Percentiles rank a stretch among this genome's conserved stretches.
phyloP scores from a whole-genome alignment of 805 yeast species.

The Candida ovalis region DNA sequence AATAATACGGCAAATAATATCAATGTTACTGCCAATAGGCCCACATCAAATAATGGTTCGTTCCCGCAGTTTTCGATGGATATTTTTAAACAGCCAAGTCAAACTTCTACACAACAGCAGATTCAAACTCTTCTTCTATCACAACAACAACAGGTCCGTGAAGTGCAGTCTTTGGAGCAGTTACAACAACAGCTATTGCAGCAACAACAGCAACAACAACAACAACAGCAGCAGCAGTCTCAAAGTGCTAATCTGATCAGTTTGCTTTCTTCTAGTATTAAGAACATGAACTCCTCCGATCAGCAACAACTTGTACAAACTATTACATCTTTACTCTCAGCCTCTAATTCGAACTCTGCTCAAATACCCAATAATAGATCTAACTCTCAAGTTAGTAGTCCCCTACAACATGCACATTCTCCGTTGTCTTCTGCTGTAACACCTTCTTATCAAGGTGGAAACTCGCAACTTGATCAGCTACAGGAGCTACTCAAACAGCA shows the following conservation, averaged over 20 bases:
- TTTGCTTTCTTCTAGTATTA: not conserved
- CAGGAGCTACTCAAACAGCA: not conserved
- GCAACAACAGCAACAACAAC: constrained; percentile 1
- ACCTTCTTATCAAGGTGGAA: not conserved
- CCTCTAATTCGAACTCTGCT: not conserved
- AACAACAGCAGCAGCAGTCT: constrained; percentile 4
- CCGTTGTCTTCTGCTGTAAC: not conserved
- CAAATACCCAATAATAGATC: not conserved
- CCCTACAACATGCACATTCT: not conserved
- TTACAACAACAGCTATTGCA: constrained; percentile 2
- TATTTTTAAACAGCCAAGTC: constrained; percentile 12
- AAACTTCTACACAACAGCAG: constrained; percentile 1
- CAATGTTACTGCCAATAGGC: not conserved
- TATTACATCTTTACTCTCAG: not conserved
- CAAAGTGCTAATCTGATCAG: not conserved
- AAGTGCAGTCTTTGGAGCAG: not conserved
- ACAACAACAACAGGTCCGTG: not conserved
- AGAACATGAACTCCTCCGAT: not conserved
- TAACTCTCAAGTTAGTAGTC: not conserved
- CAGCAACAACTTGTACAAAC: not conserved
- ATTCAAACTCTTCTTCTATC: not conserved
- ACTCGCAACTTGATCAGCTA: not conserved
- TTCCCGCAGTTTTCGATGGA: constrained; percentile 22
- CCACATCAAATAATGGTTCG: constrained; percentile 5
- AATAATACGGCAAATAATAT: not conserved